These are phyloP conservation scores for Scheffersomyces coipomensis DNA, from an alignment of 805 yeast genomes.

Conservation along the genomic window DNA sequence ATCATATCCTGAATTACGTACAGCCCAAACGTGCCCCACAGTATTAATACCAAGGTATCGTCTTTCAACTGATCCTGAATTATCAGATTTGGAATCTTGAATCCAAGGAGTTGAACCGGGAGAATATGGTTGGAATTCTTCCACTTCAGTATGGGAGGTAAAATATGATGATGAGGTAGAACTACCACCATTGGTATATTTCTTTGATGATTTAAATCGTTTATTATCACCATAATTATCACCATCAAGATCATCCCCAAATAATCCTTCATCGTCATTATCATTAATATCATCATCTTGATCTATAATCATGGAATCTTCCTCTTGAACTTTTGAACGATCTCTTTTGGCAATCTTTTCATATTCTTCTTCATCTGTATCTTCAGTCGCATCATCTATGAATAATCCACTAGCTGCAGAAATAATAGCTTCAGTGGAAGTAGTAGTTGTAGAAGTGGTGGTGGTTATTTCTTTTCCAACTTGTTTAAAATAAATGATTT, in stretches of 20 bases:
- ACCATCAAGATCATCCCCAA: neutral
- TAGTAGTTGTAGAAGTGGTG: conserved; percentile 26
- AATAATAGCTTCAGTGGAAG: conserved; percentile 13
- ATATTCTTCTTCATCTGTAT: conserved; percentile 7
- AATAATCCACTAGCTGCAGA: conserved; percentile 14
- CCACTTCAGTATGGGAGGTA: neutral
- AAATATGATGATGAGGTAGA: neutral
- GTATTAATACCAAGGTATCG: conserved; percentile 79
- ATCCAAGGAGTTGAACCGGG: conserved; percentile 88
- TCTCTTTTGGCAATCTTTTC: conserved; percentile 1
- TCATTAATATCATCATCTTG: conserved; percentile 23
- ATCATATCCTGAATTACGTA: conserved; percentile 32
- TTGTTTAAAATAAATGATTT: conserved; percentile 23
- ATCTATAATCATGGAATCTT: conserved; percentile 36
- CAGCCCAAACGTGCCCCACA: conserved; percentile 80
- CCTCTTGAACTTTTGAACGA: conserved; percentile 9
- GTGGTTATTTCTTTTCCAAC: conserved; percentile 45
- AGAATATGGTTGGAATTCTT: conserved; percentile 61
- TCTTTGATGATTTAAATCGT: conserved; percentile 2
- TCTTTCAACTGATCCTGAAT: conserved; percentile 42
- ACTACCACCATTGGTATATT: too few relatives aligned
- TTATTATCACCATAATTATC: too few relatives aligned
- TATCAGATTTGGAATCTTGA: conserved; percentile 3
- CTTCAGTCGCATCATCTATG: conserved; percentile 56
- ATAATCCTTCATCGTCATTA: conserved; percentile 18